Conservation (phyloP, 495 filamentous ascomycete species). For the Hyphodiscus hymeniophilus region DNA sequence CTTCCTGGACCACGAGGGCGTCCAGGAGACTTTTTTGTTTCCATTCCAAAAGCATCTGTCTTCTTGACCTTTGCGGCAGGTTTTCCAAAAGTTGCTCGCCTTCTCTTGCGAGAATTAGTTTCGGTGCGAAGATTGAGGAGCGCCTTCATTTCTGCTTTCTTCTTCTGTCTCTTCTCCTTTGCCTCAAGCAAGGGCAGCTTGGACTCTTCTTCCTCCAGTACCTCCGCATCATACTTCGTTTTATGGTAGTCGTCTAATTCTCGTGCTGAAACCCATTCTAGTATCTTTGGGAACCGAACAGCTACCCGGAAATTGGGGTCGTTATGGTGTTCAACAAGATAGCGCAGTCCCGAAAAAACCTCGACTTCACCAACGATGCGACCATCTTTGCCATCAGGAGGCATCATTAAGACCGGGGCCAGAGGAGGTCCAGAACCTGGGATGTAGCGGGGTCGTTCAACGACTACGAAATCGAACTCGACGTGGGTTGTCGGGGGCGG, state of each 20-base stretch:
- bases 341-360: background rate
- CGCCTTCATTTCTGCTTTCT: background rate
- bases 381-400: conserved; percentile 14
- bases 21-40: background rate
- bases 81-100: background rate
- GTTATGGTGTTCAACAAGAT: conserved; percentile 9
- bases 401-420: conserved; percentile 11
- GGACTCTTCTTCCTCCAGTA: background rate
- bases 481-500: background rate
- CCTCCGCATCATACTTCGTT: background rate
- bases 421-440: conserved; percentile 19
- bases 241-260: conserved; percentile 14
- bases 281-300: conserved; percentile 13
- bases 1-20: background rate
- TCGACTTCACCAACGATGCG: conserved; percentile 6
- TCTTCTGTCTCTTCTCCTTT: background rate
- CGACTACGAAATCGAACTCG: conserved; percentile 19
- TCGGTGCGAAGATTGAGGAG: background rate
- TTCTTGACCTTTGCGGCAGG: background rate
- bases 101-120: background rate
- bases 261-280: conserved; percentile 17
- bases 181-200: background rate
- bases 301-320: conserved; percentile 5
- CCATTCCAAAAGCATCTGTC: background rate
- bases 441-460: conserved; percentile 16